Base-by-base conservation (phyloP, 2,329 filamentous ascomycete species). In the Aureobasidium leucospermi region DNA sequence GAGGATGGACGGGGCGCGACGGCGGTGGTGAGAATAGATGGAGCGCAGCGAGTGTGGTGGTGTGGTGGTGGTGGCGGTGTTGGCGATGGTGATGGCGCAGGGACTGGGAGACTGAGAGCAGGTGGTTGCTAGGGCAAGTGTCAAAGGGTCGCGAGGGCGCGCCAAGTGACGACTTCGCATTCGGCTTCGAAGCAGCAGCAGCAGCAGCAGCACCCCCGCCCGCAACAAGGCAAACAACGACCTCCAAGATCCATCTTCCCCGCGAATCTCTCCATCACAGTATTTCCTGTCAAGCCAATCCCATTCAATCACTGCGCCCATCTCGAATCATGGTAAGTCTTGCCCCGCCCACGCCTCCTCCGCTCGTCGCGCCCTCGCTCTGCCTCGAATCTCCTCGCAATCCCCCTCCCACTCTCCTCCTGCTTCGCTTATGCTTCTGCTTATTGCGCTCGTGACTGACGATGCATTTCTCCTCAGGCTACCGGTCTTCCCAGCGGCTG, bases 401-500 rank as follows among this genome's bases (percentile, higher is more conserved):
- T 19, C 48, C 23, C 28, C 38, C 19, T 6, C 15, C 39, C 51
- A 34, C 29, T 15, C 28, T 28, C 10, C 42, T 36, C 15, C 13
- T n/a, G 8, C 28, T 10, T 28, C 23, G 41, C 42, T 41, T 16
- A 29, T 23, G 15, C 23, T 19, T 58, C 55, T 58, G 42, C 43
- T 28, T 48, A 8, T 36, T 34, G 6, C 28, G 16, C 38, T 32
- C 19, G 11, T 5, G 7, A 15, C 29, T 56, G 36, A 19, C 39
- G 10, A 32, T n/a, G 16, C 19, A 6, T n/a, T 38, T 28, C 16
- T 28, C 43, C 34, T 16, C 48, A 63, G 62, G 62, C 62, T 60
- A 86, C 87, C 67, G 93, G 93, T 73, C 85, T 96, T 64, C 92
- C 92, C 63, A 74, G 85, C 52, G 85, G 86, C 74, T 96, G 93